Percentiles rank a stretch among this genome's conserved stretches.
Evolutionary conservation across 2,329 filamentous ascomycete species (phyloP).

Genomic region (Leptodontidium sp.): DNA sequence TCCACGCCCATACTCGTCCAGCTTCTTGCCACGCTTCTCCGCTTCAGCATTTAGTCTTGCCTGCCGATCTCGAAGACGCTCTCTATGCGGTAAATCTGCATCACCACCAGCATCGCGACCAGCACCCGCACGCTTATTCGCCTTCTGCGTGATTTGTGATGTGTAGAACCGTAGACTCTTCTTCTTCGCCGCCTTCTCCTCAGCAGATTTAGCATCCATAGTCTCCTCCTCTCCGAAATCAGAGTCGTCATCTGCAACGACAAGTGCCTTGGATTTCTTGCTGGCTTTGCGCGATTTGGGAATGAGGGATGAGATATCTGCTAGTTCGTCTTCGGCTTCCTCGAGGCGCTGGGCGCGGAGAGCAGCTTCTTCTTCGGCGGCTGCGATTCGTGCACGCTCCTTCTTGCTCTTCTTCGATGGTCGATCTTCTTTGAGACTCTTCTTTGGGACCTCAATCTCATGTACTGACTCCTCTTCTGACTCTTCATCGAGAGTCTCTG

Average conservation of each 20-base stretch:
- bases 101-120: slow-evolving; percentile 81
- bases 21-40: slow-evolving; percentile 78
- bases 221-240: slow-evolving; percentile 93
- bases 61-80: slow-evolving; percentile 86
- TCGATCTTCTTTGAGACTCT: slow-evolving; percentile 14
- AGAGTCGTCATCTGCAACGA: slow-evolving; percentile 74
- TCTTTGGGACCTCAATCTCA: slow-evolving; percentile 43
- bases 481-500: slow-evolving; percentile 44
- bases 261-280: slow-evolving; percentile 49
- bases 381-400: slow-evolving; percentile 49
- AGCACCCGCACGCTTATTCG: slow-evolving; percentile 80
- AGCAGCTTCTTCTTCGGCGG: slow-evolving; percentile 48
- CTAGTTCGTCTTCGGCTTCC: slow-evolving; percentile 53
- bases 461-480: slow-evolving; percentile 37
- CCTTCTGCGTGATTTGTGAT: slow-evolving; percentile 94
- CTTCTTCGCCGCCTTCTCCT: slow-evolving; percentile 88
- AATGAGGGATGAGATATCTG: slow-evolving; percentile 47
- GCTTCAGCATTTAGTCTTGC: slow-evolving; percentile 89
- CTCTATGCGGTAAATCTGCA: slow-evolving; percentile 84
- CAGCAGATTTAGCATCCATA: slow-evolving; percentile 79
- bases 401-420: slow-evolving; percentile 51
- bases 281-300: slow-evolving; percentile 37
- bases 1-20: slow-evolving; percentile 66
- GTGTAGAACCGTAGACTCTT: slow-evolving; percentile 98
- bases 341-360: slow-evolving; percentile 47